Base-by-base conservation (phyloP, 1,139 yeast genomes). In the Waltiozyma sp. region DNA sequence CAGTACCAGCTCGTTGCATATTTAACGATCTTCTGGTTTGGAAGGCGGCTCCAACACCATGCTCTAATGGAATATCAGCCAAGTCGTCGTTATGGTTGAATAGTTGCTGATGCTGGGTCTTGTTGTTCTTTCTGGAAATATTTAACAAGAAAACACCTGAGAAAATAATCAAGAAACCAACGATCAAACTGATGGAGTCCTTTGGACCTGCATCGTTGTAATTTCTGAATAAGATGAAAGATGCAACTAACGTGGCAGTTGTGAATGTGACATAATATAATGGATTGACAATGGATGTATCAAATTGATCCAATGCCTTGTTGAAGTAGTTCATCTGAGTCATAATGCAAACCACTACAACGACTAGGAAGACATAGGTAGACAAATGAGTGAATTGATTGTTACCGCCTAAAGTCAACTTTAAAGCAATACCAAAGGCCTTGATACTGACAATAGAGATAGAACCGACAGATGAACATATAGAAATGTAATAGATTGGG, bases 311-410 rank as follows among this genome's bases (percentile, higher is more conserved):
- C 57, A 87, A 71, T 0, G 96, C 96, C 66, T 86, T 87, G 70
- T 87, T 87, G 70, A 87, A 86, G 61, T 84, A 87, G 65, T 86
- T 87, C 96, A 87, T 86, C 63, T 87, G 96, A 3, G 95, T 85
- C 53, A 85, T 58, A 51, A 88, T 87, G 64, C 96, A 87, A 38
- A 82, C 72, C 11, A 72, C 85, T 43, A 87, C 96, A 35, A 86
- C 89, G 38, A 74, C 54, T 40, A 87, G 75, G 68, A 87, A 87
- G 47, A 88, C 70, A 58, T 87, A 87, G 0, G 96, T 87, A 31
- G 93, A 81, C 3, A 83, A 69, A 56, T 86, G 93, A 3, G 87
- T 75, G 62, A 87, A 85, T 67, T 87, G 96, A 63, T 88, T 87
- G 64, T 80, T 84, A n/a, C 96, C 96, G 36, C 77, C 70, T 39